Evolutionary conservation across 345 rosid species (phyloP).

Genomic region (Acer negundo): DNA sequence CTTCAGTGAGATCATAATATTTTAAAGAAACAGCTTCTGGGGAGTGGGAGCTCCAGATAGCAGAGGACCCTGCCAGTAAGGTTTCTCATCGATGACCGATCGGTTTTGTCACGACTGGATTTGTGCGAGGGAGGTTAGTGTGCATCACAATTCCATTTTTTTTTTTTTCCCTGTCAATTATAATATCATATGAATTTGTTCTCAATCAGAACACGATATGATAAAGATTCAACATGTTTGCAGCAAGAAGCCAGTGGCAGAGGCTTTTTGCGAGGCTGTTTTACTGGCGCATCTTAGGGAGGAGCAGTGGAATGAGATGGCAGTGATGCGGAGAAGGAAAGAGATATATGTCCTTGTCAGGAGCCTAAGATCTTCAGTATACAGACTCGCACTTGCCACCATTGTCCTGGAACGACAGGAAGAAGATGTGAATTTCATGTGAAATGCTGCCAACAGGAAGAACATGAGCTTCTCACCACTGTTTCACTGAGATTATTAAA

Average conservation of each 20-base stretch:
- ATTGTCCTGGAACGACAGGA: conserved; percentile 66
- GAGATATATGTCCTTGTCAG: conserved; percentile 76
- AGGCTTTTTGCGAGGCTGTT: conserved; percentile 66
- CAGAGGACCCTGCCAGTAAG: conserved; percentile 44
- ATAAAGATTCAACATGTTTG: conserved; percentile 7
- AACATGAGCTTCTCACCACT: no score
- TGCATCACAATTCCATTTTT: background rate
- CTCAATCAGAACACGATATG: background rate
- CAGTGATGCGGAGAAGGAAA: conserved; percentile 50
- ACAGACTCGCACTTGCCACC: conserved; percentile 76
- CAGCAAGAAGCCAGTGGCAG: conserved; percentile 74
- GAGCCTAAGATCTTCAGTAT: conserved; percentile 79
- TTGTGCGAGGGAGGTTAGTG: conserved; percentile 76
- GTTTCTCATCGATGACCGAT: conserved; percentile 67
- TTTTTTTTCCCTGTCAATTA: background rate
- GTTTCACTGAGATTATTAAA: no score
- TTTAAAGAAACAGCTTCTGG: conserved; percentile 60
- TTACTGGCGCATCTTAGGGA: conserved; percentile 63
- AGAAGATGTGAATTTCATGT: conserved; percentile 52
- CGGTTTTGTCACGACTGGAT: conserved; percentile 86
- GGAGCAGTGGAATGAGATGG: conserved; percentile 66
- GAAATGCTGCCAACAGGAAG: conserved; percentile 7
- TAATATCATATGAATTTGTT: background rate
- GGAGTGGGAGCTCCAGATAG: conserved; percentile 63
- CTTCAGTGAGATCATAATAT: conserved; percentile 61